Evolutionary conservation across 805 yeast species (phyloP), one percentile per base, ranked within the genome.

Genomic region (Metschnikowia cubensis): DNA sequence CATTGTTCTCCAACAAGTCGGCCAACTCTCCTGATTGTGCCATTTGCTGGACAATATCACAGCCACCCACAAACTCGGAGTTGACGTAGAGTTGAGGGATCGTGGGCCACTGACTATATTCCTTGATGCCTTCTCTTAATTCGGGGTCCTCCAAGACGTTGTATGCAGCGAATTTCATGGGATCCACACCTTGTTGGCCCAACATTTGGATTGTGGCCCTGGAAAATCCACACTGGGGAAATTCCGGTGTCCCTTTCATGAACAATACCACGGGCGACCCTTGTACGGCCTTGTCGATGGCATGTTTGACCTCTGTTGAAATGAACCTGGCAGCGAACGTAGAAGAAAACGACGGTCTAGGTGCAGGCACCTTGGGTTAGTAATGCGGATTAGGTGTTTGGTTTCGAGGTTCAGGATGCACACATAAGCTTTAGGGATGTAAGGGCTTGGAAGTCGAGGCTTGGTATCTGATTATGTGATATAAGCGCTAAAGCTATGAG

Each of bases 231-330:
- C 99, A 94, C 61, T 89, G 95, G 37, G 99, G 99, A 52, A 87
- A 90, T 62, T 92, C 96, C 15, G 99, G 99, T 2, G 97, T 92
- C 15, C 99, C 99, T 71, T 94, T 94, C 99, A 94, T 94, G 73
- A 94, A 94, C 40, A 94, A 75, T 7, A 94, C 99, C 18, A 94
- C 98, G 7, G 96, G 96, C 1, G 98, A 94, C 6, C 96, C 84
- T 4, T 71, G 74, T 22, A 94, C 86, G 1, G 98, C 98, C 40
- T 80, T 77, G 59, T 87, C 89, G 52, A 94, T 91, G 43, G 98
- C 97, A 21, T 79, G 74, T 57, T 80, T 82, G 53, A 92, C 87
- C 58, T 89, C 96, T 6, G 84, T 80, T 17, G 95, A 85, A 53
- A 94, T 63, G 48, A 76, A 79, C 62, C 91, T 49, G 21, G 49